Percentiles rank a stretch among this genome's conserved stretches.
phyloP scores from a whole-genome alignment of 208 protist species.

The Phytomonas serpens region DNA sequence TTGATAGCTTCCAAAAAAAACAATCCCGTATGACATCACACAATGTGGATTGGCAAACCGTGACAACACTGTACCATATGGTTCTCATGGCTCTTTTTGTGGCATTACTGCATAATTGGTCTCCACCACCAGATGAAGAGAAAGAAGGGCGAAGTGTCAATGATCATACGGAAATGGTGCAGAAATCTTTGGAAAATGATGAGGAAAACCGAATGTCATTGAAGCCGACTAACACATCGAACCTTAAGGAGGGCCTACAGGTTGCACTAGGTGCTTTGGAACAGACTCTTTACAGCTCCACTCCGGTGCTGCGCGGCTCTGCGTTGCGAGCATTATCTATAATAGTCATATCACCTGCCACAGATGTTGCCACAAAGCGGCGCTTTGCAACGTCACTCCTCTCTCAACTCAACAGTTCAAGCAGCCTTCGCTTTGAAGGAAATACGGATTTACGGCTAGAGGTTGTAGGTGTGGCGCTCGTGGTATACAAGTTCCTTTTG shows the following conservation, averaged over 20 bases:
- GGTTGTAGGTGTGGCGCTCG: constrained; percentile 31
- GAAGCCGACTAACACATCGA: constrained; percentile 15
- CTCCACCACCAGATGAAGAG: constrained; percentile 1
- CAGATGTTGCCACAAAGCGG: constrained; percentile 19
- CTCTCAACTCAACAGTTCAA: constrained; percentile 17
- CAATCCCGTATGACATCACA: background rate
- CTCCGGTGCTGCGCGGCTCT: constrained; percentile 49
- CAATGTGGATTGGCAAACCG: background rate
- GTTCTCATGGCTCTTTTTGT: constrained; percentile 36
- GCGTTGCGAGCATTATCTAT: constrained; percentile 47
- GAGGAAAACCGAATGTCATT: background rate
- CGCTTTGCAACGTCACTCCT: constrained; percentile 36
- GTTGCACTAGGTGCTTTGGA: constrained; percentile 23
- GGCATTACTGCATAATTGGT: constrained; percentile 38
- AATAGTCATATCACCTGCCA: constrained; percentile 34
- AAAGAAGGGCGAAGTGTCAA: background rate
- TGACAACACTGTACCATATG: constrained; percentile 26
- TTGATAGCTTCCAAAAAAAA: background rate
- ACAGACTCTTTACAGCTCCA: constrained; percentile 26
- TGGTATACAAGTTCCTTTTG: constrained; percentile 43
- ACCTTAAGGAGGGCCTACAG: constrained; percentile 21
- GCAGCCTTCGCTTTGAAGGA: constrained; percentile 24
- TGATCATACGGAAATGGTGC: constrained; percentile 8
- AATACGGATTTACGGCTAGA: constrained; percentile 63
- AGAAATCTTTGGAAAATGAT: background rate